phyloP scores from a whole-genome alignment of 1,139 yeast genomes.

The Diutina rugosa region DNA sequence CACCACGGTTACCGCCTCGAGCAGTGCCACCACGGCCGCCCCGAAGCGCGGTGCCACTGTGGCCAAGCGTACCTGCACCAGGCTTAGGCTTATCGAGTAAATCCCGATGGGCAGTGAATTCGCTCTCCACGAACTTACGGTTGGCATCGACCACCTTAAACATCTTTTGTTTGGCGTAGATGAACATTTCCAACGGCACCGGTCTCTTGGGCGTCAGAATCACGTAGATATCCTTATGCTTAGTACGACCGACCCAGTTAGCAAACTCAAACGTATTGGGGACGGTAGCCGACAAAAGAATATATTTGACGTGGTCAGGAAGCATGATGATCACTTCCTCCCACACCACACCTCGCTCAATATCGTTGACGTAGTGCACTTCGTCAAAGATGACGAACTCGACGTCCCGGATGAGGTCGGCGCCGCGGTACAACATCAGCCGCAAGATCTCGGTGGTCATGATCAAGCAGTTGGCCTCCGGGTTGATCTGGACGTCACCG shows the following conservation, averaged over 20 bases:
- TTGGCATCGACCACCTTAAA: slow-evolving; percentile 96
- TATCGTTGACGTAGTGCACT: slow-evolving; percentile 94
- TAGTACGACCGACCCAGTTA: slow-evolving; percentile 95
- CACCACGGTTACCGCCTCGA: slow-evolving; percentile 48
- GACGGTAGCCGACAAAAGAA: slow-evolving; percentile 86
- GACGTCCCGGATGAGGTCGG: slow-evolving; percentile 91
- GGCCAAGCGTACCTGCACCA: slow-evolving; percentile 17
- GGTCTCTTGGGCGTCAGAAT: slow-evolving; percentile 98
- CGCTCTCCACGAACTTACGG: slow-evolving; percentile 90
- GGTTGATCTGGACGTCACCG: slow-evolving; percentile 96
- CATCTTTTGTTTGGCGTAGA: slow-evolving; percentile 92
- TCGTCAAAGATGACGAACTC: slow-evolving; percentile 97
- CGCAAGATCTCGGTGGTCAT: slow-evolving; percentile 97
- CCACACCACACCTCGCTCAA: slow-evolving; percentile 98
- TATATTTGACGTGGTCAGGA: slow-evolving; percentile 89
- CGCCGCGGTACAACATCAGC: slow-evolving; percentile 92
- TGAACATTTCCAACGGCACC: slow-evolving; percentile 76
- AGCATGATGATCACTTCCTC: slow-evolving; percentile 95
- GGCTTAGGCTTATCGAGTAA: slow-evolving; percentile 20
- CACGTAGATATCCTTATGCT: slow-evolving; percentile 94
- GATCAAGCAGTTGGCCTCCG: slow-evolving; percentile 91
- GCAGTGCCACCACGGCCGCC: slow-evolving; percentile 36
- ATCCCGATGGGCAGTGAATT: slow-evolving; percentile 93
- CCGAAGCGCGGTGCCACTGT: slow-evolving; percentile 21
- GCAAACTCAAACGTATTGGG: slow-evolving; percentile 98